Evolutionary conservation across 164 flowering plant species (phyloP).

Genomic region (Platanus orientalis): DNA sequence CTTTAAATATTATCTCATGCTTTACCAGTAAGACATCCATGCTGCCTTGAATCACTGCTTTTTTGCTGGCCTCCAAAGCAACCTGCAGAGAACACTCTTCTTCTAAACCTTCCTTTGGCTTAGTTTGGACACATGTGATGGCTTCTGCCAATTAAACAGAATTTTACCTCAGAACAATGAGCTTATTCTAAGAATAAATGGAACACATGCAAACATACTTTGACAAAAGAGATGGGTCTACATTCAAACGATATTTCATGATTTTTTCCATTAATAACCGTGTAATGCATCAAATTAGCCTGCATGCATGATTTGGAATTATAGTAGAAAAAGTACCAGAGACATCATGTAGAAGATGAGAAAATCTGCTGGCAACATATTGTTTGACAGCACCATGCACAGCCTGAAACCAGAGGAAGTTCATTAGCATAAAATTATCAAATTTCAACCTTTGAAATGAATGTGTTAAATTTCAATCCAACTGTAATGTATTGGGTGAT

Average conservation of each 20-base stretch:
- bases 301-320: not conserved
- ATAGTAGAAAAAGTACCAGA: conserved; percentile 48
- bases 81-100: conserved; percentile 51
- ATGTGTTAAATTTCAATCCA: not conserved
- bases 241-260: not conserved
- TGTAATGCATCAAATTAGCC: not conserved
- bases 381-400: conserved; percentile 56
- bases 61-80: conserved; percentile 73
- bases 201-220: conserved; percentile 1
- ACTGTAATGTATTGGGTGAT: not conserved
- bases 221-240: not conserved
- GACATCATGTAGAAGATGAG: conserved; percentile 58
- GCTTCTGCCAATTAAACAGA: conserved; percentile 47
- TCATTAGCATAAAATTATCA: conserved; percentile 4
- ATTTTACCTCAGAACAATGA: conserved; percentile 12
- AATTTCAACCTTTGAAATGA: not conserved
- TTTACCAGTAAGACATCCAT: conserved; percentile 78
- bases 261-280: not conserved
- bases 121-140: conserved; percentile 38
- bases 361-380: conserved; percentile 52
- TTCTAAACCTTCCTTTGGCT: conserved; percentile 37
- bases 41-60: conserved; percentile 83
- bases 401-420: conserved; percentile 47
- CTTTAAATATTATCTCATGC: not conserved
- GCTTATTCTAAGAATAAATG: conserved; percentile 3